These are phyloP conservation scores for Rauvolfia tetraphylla DNA, from an alignment of 257 asterid genomes.

Conservation along the genomic window DNA sequence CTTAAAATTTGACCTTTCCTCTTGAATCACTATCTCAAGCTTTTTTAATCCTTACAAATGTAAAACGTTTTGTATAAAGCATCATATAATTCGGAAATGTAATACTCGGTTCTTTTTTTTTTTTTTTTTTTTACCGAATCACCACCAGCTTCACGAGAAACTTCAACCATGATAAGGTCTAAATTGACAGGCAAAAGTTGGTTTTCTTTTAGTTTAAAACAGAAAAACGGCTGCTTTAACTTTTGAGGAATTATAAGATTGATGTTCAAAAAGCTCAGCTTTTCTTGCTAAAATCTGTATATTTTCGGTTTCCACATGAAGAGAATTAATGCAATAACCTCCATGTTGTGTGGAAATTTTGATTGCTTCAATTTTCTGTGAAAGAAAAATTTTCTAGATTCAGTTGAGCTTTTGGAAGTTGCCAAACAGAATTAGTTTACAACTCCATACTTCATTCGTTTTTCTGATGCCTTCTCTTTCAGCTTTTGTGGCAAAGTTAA, in stretches of 20 bases:
- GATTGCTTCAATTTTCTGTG: neutral
- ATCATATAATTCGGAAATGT: neutral
- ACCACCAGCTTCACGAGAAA: neutral
- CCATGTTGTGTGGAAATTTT: neutral
- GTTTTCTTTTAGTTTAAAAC: neutral
- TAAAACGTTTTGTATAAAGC: neutral
- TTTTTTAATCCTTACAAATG: neutral
- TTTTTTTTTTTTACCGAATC: neutral
- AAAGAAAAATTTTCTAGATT: neutral
- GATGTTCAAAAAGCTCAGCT: neutral
- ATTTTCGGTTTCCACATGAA: neutral
- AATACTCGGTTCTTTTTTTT: neutral
- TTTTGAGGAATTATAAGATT: neutral
- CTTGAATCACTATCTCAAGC: neutral
- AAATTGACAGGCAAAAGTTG: neutral
- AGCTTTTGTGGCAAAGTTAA: conserved; percentile 65
- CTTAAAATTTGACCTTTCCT: neutral
- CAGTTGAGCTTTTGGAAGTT: neutral
- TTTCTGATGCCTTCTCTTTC: conserved; percentile 22
- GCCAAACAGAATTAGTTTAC: neutral
- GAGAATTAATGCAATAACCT: neutral
- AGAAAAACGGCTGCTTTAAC: neutral
- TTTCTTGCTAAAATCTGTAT: neutral
- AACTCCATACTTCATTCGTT: neutral
- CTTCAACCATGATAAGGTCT: neutral